Conservation (phyloP, 345 rosid species). For the Dovyalis caffra region DNA sequence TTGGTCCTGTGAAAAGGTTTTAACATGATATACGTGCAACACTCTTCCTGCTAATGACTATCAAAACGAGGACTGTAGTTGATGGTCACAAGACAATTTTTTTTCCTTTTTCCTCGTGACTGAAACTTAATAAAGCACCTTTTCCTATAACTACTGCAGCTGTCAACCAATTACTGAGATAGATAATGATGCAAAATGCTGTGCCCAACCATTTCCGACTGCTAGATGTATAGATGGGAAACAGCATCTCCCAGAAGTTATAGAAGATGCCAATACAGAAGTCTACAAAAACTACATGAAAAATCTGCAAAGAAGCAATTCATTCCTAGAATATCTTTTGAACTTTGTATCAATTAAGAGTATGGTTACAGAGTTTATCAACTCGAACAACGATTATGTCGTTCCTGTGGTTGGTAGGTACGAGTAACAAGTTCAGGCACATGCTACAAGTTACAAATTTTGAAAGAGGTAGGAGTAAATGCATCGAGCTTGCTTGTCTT, state of each 20-base stretch:
- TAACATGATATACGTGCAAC: not conserved
- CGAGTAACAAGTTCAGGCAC: not conserved
- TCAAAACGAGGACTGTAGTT: not conserved
- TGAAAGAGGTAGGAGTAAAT: not conserved
- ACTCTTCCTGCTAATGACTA: not conserved
- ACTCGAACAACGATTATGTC: not conserved
- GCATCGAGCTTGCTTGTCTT: too few relatives aligned
- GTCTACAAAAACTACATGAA: not conserved
- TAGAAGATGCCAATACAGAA: not conserved
- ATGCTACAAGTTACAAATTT: not conserved
- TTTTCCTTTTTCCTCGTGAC: not conserved
- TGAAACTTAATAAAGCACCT: too few relatives aligned
- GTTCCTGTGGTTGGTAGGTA: not conserved
- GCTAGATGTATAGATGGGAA: not conserved
- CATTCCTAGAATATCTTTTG: not conserved
- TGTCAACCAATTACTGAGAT: not conserved
- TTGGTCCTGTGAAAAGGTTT: not conserved
- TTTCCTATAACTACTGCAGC: not conserved
- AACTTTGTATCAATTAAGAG: not conserved
- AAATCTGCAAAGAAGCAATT: not conserved
- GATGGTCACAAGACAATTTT: not conserved
- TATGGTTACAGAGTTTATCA: not conserved
- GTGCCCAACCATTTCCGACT: not conserved
- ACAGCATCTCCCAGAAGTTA: not conserved
- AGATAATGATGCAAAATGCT: not conserved